Evolutionary conservation across 805 yeast species (phyloP).

Genomic region (Wickerhamomyces ciferrii): DNA sequence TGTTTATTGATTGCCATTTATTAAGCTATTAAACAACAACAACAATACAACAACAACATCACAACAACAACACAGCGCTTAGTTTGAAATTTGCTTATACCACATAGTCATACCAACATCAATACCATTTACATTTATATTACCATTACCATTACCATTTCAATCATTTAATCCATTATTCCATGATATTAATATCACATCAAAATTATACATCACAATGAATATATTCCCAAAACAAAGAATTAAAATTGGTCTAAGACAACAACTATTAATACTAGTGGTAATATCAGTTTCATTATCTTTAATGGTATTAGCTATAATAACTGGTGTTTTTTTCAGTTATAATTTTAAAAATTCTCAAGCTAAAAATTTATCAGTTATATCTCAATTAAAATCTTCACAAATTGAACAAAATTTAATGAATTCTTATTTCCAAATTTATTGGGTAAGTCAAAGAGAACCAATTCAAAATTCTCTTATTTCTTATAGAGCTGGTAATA

Average conservation of each 20-base stretch:
- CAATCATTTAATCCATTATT: no score
- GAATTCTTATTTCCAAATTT: conserved; percentile 61
- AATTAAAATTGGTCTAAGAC: conserved; percentile 53
- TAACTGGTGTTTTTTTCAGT: conserved; percentile 72
- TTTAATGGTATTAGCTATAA: conserved; percentile 65
- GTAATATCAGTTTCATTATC: conserved; percentile 66
- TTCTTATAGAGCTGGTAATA: conserved; percentile 68
- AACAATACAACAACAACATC: no score
- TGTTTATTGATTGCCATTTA: no score
- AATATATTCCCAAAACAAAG: conserved; percentile 4
- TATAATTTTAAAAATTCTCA: conserved; percentile 54
- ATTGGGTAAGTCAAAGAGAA: conserved; percentile 58
- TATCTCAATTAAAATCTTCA: conserved; percentile 75
- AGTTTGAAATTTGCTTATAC: no score
- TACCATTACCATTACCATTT: no score
- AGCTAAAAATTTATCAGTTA: conserved; percentile 67
- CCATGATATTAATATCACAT: no score
- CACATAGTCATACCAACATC: no score
- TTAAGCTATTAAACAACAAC: no score
- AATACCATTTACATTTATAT: no score
- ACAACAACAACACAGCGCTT: no score
- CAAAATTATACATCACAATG: background rate
- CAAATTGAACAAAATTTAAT: conserved; percentile 69
- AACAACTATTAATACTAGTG: conserved; percentile 71
- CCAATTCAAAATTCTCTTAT: conserved; percentile 56